phyloP scores from a whole-genome alignment of 2,329 filamentous ascomycete species.

The Allantophomopsis cytisporea region DNA sequence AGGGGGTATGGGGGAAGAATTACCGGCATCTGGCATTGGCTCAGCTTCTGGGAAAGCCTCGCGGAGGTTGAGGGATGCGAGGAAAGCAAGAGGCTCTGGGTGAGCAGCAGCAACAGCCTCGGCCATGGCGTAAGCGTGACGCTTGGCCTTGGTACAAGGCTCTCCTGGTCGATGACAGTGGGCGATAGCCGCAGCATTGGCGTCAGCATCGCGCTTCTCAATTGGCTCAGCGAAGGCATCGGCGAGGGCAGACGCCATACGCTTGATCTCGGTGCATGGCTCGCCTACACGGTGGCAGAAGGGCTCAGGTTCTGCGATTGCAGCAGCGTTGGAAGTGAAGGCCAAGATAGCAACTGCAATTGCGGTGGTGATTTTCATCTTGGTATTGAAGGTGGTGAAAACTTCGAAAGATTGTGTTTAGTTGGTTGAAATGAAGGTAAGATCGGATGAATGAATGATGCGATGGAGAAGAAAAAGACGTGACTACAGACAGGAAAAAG shows the following conservation, averaged over 20 bases:
- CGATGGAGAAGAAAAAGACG: background rate
- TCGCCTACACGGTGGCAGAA: constrained; percentile 15
- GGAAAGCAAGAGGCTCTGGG: constrained; percentile 4
- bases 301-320: constrained; percentile 10
- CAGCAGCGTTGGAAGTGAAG: constrained; percentile 19
- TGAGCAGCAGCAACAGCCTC: constrained; percentile 10
- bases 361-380: constrained; percentile 33
- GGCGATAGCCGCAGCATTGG: constrained; percentile 1
- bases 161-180: constrained; percentile 25
- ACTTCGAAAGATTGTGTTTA: constrained; percentile 3
- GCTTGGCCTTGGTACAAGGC: constrained; percentile 29
- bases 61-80: constrained; percentile 2
- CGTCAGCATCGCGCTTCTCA: background rate
- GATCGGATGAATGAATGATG: background rate
- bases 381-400: constrained; percentile 8
- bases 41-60: constrained; percentile 1
- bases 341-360: constrained; percentile 25
- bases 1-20: background rate
- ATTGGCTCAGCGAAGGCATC: constrained; percentile 12
- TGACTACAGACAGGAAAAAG: background rate
- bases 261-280: constrained; percentile 16
- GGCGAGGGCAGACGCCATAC: constrained; percentile 17
- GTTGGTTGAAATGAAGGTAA: background rate
- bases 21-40: constrained; percentile 2
- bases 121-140: constrained; percentile 23